A percentile compares a stretch with the other conserved stretches of the same genome.
Evolutionary conservation across 805 yeast genomes (phyloP).

Genomic region (Martiniozyma abietophila): DNA sequence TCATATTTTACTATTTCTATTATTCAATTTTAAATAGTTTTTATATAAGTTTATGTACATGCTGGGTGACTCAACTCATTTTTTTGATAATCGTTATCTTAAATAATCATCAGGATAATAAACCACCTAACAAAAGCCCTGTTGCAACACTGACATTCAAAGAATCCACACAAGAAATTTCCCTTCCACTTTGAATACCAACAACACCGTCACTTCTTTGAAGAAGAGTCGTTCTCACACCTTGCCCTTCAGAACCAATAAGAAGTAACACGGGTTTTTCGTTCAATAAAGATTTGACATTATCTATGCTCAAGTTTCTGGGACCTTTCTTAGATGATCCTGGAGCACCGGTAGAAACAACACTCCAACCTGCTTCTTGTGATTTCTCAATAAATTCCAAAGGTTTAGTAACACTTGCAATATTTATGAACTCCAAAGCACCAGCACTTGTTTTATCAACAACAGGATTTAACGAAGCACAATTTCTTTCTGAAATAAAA

Average conservation of each 20-base stretch:
- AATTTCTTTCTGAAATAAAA: slow-evolving; percentile 56
- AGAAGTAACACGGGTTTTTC: slow-evolving; percentile 58
- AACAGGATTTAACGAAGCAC: slow-evolving; percentile 68
- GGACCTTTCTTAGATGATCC: slow-evolving; percentile 14
- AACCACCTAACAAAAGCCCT: slow-evolving; percentile 39
- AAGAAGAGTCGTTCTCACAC: slow-evolving; percentile 60
- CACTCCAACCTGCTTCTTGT: slow-evolving; percentile 55
- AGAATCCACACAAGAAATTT: slow-evolving; percentile 49
- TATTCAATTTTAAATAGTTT: too few relatives aligned
- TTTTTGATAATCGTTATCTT: too few relatives aligned
- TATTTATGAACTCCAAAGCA: slow-evolving; percentile 63
- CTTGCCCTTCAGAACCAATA: slow-evolving; percentile 80
- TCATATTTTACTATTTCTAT: too few relatives aligned
- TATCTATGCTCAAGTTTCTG: slow-evolving; percentile 17
- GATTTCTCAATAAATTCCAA: slow-evolving; percentile 51
- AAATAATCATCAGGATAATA: slow-evolving; percentile 1
- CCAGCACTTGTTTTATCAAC: slow-evolving; percentile 81
- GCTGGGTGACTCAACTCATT: too few relatives aligned
- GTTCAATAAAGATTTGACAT: slow-evolving; percentile 35
- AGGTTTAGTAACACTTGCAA: slow-evolving; percentile 52
- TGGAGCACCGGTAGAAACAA: slow-evolving; percentile 51
- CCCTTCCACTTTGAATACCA: slow-evolving; percentile 26
- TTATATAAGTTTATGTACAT: too few relatives aligned
- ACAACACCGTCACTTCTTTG: slow-evolving; percentile 47
- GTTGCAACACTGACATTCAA: slow-evolving; percentile 87